Evolutionary conservation across 345 rosid species (phyloP).

Genomic region (Lepidium aucheri): DNA sequence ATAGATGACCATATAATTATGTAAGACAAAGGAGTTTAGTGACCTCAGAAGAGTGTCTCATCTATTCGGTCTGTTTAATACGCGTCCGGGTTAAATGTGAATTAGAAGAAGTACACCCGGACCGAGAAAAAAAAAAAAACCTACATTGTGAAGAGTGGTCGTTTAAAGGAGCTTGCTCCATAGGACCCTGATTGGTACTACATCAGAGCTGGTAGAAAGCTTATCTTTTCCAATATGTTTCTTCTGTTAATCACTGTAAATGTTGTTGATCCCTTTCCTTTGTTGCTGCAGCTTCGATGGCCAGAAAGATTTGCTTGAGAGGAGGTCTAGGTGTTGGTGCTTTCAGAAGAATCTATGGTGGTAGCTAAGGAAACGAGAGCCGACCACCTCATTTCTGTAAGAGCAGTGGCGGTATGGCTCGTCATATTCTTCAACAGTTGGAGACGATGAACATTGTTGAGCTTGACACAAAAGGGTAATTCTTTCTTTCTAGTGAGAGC

Average conservation of each 20-base stretch:
- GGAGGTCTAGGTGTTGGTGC: slow-evolving; percentile 87
- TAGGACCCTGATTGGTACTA: slow-evolving; percentile 85
- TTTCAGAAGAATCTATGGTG: slow-evolving; percentile 63
- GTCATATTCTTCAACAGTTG: slow-evolving; percentile 69
- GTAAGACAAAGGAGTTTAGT: too few relatives aligned
- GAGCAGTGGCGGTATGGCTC: slow-evolving; percentile 74
- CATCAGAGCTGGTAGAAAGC: slow-evolving; percentile 48
- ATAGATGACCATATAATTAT: too few relatives aligned
- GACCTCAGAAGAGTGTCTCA: too few relatives aligned
- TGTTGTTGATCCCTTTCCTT: background rate
- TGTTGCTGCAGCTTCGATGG: slow-evolving; percentile 56
- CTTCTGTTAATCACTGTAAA: background rate
- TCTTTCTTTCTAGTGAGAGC: background rate
- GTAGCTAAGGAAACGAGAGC: slow-evolving; percentile 69
- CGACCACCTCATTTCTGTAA: slow-evolving; percentile 71
- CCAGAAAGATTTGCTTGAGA: slow-evolving; percentile 69
- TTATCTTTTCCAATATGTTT: background rate
- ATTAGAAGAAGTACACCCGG: too few relatives aligned
- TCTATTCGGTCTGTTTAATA: too few relatives aligned
- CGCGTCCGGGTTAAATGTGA: too few relatives aligned
- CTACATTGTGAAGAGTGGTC: slow-evolving; percentile 69
- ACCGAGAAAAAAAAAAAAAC: too few relatives aligned
- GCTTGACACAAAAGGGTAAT: slow-evolving; percentile 48
- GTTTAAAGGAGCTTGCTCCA: slow-evolving; percentile 70
- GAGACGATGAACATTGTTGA: slow-evolving; percentile 50